Evolutionary conservation across 2,329 filamentous ascomycete species (phyloP).

Genomic region (Aspergillus pseudoglaucus): DNA sequence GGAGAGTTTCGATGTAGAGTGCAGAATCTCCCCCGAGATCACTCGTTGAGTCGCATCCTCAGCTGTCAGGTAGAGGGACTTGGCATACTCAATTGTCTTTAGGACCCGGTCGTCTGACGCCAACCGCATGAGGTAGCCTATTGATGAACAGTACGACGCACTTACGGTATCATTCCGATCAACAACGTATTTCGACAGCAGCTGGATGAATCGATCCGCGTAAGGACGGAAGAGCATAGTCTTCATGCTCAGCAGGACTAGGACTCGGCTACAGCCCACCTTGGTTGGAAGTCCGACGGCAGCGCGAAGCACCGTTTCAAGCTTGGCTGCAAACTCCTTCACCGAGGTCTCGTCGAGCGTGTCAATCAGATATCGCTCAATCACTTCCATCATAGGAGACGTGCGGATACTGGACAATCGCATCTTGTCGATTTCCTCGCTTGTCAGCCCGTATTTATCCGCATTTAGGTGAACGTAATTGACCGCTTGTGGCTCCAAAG

Average conservation of each 20-base stretch:
- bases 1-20: conserved; percentile 76
- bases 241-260: conserved; percentile 77
- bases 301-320: conserved; percentile 74
- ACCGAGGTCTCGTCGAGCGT: conserved; percentile 74
- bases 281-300: conserved; percentile 91
- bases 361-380: conserved; percentile 75
- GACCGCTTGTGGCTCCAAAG: conserved; percentile 78
- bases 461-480: conserved; percentile 92
- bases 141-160: conserved; percentile 76
- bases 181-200: conserved; percentile 73
- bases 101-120: conserved; percentile 55
- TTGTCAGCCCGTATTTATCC: conserved; percentile 72
- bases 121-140: conserved; percentile 72
- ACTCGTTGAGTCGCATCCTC: conserved; percentile 71
- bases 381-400: conserved; percentile 86
- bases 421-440: conserved; percentile 84
- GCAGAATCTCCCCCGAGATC: conserved; percentile 74
- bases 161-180: conserved; percentile 94
- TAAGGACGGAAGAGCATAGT: conserved; percentile 67
- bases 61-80: conserved; percentile 70
- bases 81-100: conserved; percentile 48
- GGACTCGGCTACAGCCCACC: conserved; percentile 77
- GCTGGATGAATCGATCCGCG: conserved; percentile 66
- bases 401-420: conserved; percentile 73
- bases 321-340: conserved; percentile 60